Evolutionary conservation across 768 basidiomycete genomes (phyloP).

Genomic region (Suillus subaureus): DNA sequence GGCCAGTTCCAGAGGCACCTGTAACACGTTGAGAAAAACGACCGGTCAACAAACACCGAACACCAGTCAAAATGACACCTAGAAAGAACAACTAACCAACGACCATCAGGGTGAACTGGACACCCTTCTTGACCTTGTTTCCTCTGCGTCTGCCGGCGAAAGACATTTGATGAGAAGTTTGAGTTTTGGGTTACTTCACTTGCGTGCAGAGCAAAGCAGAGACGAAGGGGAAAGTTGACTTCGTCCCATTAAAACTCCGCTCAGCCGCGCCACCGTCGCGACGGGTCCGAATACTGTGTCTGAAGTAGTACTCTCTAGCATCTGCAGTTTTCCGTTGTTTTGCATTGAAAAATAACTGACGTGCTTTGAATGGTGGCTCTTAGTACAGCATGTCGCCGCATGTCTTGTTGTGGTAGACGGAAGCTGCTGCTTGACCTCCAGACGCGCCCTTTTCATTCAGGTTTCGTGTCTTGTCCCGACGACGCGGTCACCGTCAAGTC

Average conservation of each 20-base stretch:
- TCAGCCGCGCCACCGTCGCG: conserved; percentile 35
- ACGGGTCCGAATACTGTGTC: conserved; percentile 10
- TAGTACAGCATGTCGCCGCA: conserved; percentile 3
- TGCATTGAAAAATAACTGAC: conserved; percentile 3
- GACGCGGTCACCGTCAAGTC: neutral
- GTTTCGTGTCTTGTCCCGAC: conserved; percentile 6
- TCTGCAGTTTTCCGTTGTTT: neutral
- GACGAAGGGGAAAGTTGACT: conserved; percentile 33
- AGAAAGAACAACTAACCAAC: conserved; percentile 67
- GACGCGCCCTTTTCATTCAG: conserved; percentile 9
- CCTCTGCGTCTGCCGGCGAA: conserved; percentile 85
- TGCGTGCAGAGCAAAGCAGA: conserved; percentile 32
- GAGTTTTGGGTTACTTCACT: conserved; percentile 23
- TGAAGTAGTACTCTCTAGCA: neutral
- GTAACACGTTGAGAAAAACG: conserved; percentile 14
- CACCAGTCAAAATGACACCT: neutral
- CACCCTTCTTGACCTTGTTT: conserved; percentile 98
- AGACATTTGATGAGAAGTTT: conserved; percentile 57
- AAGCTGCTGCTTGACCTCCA: neutral
- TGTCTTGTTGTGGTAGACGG: conserved; percentile 15
- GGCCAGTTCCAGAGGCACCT: conserved; percentile 97
- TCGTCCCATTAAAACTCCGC: conserved; percentile 37
- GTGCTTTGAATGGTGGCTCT: conserved; percentile 14
- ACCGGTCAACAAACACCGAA: conserved; percentile 21
- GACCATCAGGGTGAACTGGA: conserved; percentile 97